These are phyloP conservation scores for Trichosporon inkin DNA, from an alignment of 1,284 basidiomycete species.

Conservation along the genomic window DNA sequence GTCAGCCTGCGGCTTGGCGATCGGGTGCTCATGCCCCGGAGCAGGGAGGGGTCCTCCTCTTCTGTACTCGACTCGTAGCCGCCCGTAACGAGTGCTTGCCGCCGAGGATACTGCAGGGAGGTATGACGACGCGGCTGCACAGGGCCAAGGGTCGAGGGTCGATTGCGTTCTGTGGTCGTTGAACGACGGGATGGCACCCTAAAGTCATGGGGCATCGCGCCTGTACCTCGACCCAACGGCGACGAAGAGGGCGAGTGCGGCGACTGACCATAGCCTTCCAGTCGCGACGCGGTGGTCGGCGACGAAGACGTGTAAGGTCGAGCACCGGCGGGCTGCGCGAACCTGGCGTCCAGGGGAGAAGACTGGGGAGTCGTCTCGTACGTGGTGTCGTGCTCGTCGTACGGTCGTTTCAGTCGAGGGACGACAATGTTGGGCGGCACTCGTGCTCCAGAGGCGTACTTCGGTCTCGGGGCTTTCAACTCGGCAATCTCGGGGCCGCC, in stretches of 20 bases:
- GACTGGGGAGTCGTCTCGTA: neutral
- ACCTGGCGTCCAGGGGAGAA: neutral
- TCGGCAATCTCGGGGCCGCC: neutral
- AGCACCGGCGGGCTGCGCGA: neutral
- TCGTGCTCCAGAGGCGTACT: neutral
- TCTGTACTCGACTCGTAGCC: constrained; percentile 40
- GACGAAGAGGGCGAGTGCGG: neutral
- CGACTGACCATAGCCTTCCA: neutral
- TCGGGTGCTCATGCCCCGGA: neutral
- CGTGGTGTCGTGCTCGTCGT: neutral
- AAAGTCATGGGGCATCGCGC: neutral
- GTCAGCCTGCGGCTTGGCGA: neutral
- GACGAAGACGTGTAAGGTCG: neutral
- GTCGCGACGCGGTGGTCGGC: neutral
- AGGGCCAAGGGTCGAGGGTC: neutral
- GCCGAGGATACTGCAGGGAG: constrained; percentile 4
- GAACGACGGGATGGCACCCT: neutral
- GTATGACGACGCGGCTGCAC: constrained; percentile 8
- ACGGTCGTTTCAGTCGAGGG: neutral
- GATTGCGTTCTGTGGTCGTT: neutral
- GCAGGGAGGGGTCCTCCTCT: constrained; percentile 18
- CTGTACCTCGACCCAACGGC: neutral
- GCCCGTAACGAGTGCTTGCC: constrained; percentile 31
- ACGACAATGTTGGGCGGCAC: neutral
- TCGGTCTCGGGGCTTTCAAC: neutral